Evolutionary conservation across 106 monocot genomes (phyloP), one percentile per base, ranked within the genome.

Genomic region (Dactylorhiza incarnata): DNA sequence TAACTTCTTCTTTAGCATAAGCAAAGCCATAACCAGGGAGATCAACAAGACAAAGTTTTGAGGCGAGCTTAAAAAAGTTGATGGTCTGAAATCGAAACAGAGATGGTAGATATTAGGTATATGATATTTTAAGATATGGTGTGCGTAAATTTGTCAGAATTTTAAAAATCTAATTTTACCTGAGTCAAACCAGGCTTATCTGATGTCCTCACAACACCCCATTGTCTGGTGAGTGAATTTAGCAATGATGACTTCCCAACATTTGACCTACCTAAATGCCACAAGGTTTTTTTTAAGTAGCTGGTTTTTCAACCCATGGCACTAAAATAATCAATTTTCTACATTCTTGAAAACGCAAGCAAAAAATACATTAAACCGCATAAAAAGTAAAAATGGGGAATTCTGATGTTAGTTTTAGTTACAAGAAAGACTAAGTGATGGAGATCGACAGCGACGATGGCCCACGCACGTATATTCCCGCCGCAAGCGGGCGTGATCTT

Each of bases 1-100:
- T 94, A 49, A 94, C 91, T 83, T 99, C 99, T 49, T 91, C 94
- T 79, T 99, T 99, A 46, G 94, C 99, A 88, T 94, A 99, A 49
- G 99, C 99, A 89, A 99, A 99, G 66, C 99, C 99, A 89, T 99
- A 99, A 77, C 99, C 99, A 77, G 99, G 99, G 72, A 99, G 82
- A 82, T 99, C 99, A 79, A 99, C 99, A 20, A 99, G 81, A 68
- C 82, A 89, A 77, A 99, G 88, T 61, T 99, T 99, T 80, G 89
- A 82, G 25, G 85, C 99, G 75, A 99, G 89, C 74, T 83, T 86
- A 73, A 99, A 99, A 76, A 99, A 99, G 78, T 99, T 99, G 49
- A 99, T 90, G 5, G 87, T 99, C 99, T 99, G 86, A 72, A 77
- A 75, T 73, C 46, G 37, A 71, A 19, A 37, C 37, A 20, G 37